These are phyloP conservation scores for Pseudotulostoma volvatum DNA, from an alignment of 495 filamentous ascomycete genomes.

Conservation along the genomic window DNA sequence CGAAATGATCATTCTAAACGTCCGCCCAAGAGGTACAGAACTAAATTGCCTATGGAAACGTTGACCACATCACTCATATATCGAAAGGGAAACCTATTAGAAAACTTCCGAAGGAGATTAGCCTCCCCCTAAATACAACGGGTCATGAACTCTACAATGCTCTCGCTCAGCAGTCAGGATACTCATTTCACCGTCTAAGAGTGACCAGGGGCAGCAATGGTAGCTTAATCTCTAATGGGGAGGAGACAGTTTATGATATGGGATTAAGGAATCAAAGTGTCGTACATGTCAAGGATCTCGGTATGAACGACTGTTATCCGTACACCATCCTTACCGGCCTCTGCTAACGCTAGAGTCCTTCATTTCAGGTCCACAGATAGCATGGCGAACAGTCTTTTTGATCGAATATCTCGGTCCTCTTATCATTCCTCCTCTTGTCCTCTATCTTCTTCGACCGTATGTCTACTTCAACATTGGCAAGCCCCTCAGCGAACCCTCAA, in stretches of 20 bases:
- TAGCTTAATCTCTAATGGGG: conserved; percentile 49
- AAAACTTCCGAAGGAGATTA: conserved; percentile 51
- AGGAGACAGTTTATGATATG: conserved; percentile 42
- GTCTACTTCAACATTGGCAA: conserved; percentile 47
- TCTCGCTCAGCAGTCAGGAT: conserved; percentile 36
- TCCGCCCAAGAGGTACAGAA: conserved; percentile 1
- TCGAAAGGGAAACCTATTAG: conserved; percentile 44
- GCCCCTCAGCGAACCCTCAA: conserved; percentile 36
- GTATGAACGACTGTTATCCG: conserved; percentile 29
- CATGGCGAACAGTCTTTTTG: conserved; percentile 85
- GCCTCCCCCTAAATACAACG: conserved; percentile 40
- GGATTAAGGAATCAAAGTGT: conserved; percentile 52
- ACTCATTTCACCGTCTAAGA: conserved; percentile 44
- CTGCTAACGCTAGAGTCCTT: conserved; percentile 4
- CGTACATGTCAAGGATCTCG: conserved; percentile 84
- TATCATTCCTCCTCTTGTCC: conserved; percentile 61
- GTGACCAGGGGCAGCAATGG: conserved; percentile 59
- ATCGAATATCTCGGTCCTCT: conserved; percentile 94
- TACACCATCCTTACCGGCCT: neutral
- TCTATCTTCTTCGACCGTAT: conserved; percentile 53
- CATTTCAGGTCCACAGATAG: conserved; percentile 65
- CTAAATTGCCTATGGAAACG: neutral
- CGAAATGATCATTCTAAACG: neutral
- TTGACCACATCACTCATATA: conserved; percentile 1
- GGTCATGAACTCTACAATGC: conserved; percentile 45